Base-by-base conservation (phyloP, 108 stramenopile species). In the Nitzschia sp. region DNA sequence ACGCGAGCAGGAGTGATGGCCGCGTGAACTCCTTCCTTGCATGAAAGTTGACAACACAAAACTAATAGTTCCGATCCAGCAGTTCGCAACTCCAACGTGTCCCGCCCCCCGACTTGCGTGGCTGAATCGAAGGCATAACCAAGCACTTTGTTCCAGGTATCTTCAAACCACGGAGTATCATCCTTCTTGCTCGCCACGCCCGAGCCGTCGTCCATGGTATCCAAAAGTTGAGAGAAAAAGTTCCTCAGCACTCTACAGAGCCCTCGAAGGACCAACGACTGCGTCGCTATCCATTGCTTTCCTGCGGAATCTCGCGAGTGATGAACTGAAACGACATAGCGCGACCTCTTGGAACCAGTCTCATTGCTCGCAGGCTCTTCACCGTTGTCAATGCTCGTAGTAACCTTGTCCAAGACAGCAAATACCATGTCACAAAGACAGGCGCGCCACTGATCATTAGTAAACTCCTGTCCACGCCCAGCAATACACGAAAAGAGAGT, bases 401-500 rank as follows among this genome's bases (percentile, higher is more conserved):
- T 25, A 1, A 83, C 82, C 47, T 52, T 48, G 45, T 80, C 81
- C 44, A 73, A 79, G 31, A 87, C 83, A 13, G 77, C 82, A 45
- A 89, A 85, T 8, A 94, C 79, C 28, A 85, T 91, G 23, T 90
- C 72, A 54, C 76, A 79, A 13, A 96, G 70, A 58, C 83, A 92
- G 35, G 73, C 82, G 66, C 87, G 47, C 96, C 96, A 96, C 62
- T 92, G 89, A 17, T 66, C 53, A 36, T 84, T 63, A 3, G 88
- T 73, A 46, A 96, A 90, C 1, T 63, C 68, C 59, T 77, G 58
- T 8, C 96, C 96, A 27, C 91, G 78, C 0, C 96, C 93, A 57
- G 94, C 92, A 54, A 94, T 88, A 47, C 91, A 94, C 22, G 93
- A 93, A 58, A 97, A 93, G 22, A 97, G 67, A 8, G 96, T 97